Base-by-base conservation (phyloP, 2,329 filamentous ascomycete genomes). In the Blumeriella jaapii region DNA sequence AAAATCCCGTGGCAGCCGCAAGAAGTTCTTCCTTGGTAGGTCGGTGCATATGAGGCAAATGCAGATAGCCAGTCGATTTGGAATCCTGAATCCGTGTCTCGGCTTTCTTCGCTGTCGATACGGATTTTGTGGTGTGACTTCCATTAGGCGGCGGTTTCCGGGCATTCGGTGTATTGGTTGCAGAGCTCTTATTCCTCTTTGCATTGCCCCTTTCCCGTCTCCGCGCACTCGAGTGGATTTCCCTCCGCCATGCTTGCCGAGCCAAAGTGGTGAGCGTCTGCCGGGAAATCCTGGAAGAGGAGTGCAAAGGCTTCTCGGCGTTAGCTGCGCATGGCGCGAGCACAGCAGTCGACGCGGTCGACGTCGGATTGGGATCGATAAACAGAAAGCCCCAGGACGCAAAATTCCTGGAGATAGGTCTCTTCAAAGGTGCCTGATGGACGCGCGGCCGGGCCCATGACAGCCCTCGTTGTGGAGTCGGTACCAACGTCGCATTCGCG, bases 11-110 rank as follows among this genome's bases (percentile, higher is more conserved):
- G 22, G 91, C 86, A 4, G 91, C 89, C 13, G 83, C 81, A 22
- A 98, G 67, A 17, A 98, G 69, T 58, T 98, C 91, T 56, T 95
- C 87, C 55, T 93, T 95, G 6, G 80, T 89, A 4, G 91, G 89
- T 13, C 87, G 71, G 62, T 95, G 85, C 37, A 80, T 52, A 27
- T 58, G 39, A 52, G 69, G 62, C 38, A 75, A 57, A 51, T 74
- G 68, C 6, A 75, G 52, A 46, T 78, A 78, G 47, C 72, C 74
- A 20, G 38, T 49, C 14, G 50, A 38, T n/a, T 41, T 29, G 34
- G 28, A 63, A 56, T 11, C 29, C 7, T 25, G 13, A 28, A 42
- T 28, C 31, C 32, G 11, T 9, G 36, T n/a, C 25, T 48, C 41
- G 1, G 19, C 6, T 18, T 42, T 34, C 17, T 48, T 44, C 10